Conservation (phyloP, 2,329 filamentous ascomycete genomes). For the Sclerotinia nivalis region DNA sequence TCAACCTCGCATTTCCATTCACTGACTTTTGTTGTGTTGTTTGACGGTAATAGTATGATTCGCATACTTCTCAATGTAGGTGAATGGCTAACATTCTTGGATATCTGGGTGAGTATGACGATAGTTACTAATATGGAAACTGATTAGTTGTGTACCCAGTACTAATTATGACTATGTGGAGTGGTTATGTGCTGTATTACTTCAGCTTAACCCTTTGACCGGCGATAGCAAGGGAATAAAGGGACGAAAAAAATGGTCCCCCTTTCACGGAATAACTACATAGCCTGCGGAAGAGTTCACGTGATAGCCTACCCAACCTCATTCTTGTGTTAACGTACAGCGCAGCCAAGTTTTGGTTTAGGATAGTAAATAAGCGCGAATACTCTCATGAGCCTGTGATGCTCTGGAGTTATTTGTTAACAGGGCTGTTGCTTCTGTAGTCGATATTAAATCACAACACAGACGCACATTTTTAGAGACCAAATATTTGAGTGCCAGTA, state of each 20-base stretch:
- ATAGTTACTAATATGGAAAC: neutral
- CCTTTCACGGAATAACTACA: neutral
- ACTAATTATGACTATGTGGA: neutral
- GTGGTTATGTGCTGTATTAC: no score
- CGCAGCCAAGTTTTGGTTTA: neutral
- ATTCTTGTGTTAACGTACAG: neutral
- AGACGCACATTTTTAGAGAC: fast-evolving
- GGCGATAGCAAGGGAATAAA: fast-evolving
- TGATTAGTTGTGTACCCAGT: neutral
- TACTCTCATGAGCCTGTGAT: neutral
- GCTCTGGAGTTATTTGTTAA: neutral
- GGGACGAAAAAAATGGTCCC: neutral
- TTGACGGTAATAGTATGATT: neutral
- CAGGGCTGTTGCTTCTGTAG: neutral
- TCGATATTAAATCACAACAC: neutral
- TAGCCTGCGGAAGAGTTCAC: neutral
- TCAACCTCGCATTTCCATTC: neutral
- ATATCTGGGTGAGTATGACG: no score
- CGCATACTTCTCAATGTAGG: neutral
- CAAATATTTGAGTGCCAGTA: no score
- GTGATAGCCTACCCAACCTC: neutral
- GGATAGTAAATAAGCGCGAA: neutral
- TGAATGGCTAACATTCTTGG: neutral
- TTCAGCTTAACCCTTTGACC: neutral
- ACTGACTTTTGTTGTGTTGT: neutral